Percentiles rank a stretch among this genome's conserved stretches.
These are phyloP conservation scores for Yarrowia hollandica DNA, from an alignment of 805 yeast genomes.

Conservation along the genomic window DNA sequence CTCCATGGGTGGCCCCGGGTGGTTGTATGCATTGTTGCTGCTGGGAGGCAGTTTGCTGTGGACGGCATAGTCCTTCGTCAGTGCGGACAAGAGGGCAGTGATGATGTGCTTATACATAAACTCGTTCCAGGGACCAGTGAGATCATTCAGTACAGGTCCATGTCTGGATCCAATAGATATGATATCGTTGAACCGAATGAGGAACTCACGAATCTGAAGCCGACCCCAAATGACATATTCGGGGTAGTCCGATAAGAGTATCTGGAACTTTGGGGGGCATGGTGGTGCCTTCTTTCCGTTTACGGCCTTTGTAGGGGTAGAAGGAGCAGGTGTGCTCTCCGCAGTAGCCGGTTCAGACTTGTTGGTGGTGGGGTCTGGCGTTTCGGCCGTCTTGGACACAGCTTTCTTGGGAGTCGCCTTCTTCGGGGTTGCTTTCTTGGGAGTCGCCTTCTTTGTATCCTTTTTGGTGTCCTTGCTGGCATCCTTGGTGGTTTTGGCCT, in stretches of 20 bases:
- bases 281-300: slow-evolving; percentile 3
- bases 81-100: slow-evolving; percentile 38
- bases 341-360: not conserved
- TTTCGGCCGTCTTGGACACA: not conserved
- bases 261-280: slow-evolving; percentile 38
- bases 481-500: no score
- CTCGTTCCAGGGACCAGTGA: slow-evolving; percentile 42
- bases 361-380: not conserved
- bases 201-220: slow-evolving; percentile 42
- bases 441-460: not conserved
- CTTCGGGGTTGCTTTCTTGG: not conserved
- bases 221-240: slow-evolving; percentile 41
- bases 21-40: slow-evolving; percentile 35
- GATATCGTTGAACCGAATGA: slow-evolving; percentile 44
- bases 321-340: not conserved
- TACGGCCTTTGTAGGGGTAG: not conserved
- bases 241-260: slow-evolving; percentile 35
- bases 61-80: slow-evolving; percentile 31
- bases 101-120: slow-evolving; percentile 42
- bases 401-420: not conserved
- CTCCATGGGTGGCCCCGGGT: slow-evolving; percentile 38
- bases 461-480: not conserved
- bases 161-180: slow-evolving; percentile 42
- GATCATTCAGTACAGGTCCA: slow-evolving; percentile 41
- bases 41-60: slow-evolving; percentile 4